Evolutionary conservation across 2,329 filamentous ascomycete species (phyloP).

Genomic region (Fusarium ambrosium): DNA sequence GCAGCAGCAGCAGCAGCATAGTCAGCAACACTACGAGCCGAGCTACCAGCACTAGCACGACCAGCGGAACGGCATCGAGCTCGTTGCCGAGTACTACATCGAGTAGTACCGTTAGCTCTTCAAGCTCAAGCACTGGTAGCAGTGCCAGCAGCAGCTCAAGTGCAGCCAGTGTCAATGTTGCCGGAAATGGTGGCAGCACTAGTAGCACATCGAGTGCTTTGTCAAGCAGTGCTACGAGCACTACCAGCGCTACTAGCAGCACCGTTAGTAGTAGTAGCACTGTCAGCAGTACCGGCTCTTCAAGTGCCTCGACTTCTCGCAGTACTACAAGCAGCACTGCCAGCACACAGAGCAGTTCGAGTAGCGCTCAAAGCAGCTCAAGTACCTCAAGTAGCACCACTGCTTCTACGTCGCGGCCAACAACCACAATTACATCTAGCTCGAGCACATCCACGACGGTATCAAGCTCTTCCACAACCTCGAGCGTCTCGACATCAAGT

Average conservation of each 20-base stretch:
- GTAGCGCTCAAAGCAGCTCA: neutral
- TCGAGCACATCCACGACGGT: neutral
- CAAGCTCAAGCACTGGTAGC: neutral
- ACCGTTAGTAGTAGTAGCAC: neutral
- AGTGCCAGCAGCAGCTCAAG: neutral
- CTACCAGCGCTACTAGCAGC: neutral
- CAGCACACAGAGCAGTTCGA: neutral
- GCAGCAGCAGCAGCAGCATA: no score
- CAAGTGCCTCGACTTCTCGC: accelerated
- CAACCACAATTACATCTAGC: neutral
- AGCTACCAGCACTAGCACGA: neutral
- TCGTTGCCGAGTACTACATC: neutral
- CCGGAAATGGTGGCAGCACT: neutral
- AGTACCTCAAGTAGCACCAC: neutral
- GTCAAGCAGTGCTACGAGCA: neutral
- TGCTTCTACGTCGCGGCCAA: neutral
- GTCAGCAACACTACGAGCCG: no score
- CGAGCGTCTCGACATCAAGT: neutral
- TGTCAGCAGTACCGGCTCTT: neutral
- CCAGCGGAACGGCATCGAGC: neutral
- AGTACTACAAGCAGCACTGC: neutral
- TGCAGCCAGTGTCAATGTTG: neutral
- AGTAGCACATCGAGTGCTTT: neutral
- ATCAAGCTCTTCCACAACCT: neutral
- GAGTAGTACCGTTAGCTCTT: neutral